Conservation (phyloP, 345 rosid genomes). For the Corchorus olitorius region DNA sequence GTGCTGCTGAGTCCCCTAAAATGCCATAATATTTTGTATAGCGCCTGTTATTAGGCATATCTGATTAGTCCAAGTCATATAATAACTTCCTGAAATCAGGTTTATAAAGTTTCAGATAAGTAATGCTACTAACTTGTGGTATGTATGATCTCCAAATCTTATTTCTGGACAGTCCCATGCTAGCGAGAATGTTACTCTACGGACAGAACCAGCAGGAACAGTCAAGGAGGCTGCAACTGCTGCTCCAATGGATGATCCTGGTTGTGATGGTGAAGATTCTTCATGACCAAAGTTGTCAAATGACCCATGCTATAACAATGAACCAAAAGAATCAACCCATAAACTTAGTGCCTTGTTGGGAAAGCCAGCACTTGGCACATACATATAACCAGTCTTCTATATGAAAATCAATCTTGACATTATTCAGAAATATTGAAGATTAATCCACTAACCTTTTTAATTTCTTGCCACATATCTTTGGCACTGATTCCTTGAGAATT, state of each 20-base stretch:
- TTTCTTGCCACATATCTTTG: constrained; percentile 92
- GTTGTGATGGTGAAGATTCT: constrained; percentile 56
- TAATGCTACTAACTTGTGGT: constrained; percentile 57
- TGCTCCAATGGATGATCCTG: constrained; percentile 92
- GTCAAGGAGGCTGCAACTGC: constrained; percentile 81
- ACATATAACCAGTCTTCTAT: no score
- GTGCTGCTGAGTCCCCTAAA: constrained; percentile 77
- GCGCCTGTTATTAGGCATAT: constrained; percentile 50
- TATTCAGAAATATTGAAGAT: no score
- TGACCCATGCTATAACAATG: constrained; percentile 55
- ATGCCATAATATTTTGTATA: constrained; percentile 86
- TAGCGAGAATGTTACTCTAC: constrained; percentile 75
- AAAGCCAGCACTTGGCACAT: no score
- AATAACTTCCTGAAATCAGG: background rate
- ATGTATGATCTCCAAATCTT: constrained; percentile 64
- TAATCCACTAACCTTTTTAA: constrained; percentile 58
- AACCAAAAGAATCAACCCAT: background rate
- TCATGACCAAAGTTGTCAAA: constrained; percentile 59
- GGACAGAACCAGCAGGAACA: constrained; percentile 65
- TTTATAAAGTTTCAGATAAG: background rate
- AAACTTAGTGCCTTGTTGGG: no score
- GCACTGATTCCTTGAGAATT: constrained; percentile 52
- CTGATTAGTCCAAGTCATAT: constrained; percentile 4
- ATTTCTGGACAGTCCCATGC: constrained; percentile 97
- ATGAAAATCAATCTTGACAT: no score